Evolutionary conservation across 1,284 basidiomycete species (phyloP).

Genomic region (Phellinidium pouzarii): DNA sequence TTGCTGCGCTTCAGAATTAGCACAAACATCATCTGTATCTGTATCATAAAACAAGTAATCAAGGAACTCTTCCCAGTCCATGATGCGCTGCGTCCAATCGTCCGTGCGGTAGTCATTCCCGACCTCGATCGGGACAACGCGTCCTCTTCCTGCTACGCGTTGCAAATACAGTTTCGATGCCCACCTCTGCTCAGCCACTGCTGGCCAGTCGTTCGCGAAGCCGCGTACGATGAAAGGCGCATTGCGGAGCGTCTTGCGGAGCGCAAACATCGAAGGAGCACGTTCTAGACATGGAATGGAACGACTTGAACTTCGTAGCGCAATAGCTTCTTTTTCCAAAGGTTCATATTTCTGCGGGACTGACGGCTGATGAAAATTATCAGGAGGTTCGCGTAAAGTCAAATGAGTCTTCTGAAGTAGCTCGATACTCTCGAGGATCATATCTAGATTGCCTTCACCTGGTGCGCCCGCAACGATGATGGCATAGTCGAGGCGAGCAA

Average conservation of each 20-base stretch:
- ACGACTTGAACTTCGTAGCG: conserved; percentile 19
- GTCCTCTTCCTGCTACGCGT: conserved; percentile 62
- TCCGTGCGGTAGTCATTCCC: conserved; percentile 78
- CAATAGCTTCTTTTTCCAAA: background rate
- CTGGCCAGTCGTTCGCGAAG: conserved; percentile 63
- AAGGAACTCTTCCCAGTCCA: conserved; percentile 76
- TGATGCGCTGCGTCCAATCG: conserved; percentile 79
- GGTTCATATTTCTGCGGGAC: no score
- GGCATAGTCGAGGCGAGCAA: conserved; percentile 67
- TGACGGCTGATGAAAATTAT: no score
- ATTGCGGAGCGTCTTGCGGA: conserved; percentile 36
- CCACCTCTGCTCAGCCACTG: conserved; percentile 66
- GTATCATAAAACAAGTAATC: conserved; percentile 35
- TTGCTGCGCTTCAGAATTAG: conserved; percentile 1
- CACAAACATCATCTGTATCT: conserved; percentile 28
- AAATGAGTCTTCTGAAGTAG: conserved; percentile 41
- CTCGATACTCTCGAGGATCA: conserved; percentile 56
- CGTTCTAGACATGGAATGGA: conserved; percentile 32
- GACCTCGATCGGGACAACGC: conserved; percentile 87
- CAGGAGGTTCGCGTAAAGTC: conserved; percentile 14
- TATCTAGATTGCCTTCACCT: conserved; percentile 52
- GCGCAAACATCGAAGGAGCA: conserved; percentile 52
- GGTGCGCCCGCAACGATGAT: conserved; percentile 81
- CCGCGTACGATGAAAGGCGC: conserved; percentile 70
- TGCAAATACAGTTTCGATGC: conserved; percentile 60